These are phyloP conservation scores for Imleria badia DNA, from an alignment of 768 basidiomycete genomes.

Conservation along the genomic window DNA sequence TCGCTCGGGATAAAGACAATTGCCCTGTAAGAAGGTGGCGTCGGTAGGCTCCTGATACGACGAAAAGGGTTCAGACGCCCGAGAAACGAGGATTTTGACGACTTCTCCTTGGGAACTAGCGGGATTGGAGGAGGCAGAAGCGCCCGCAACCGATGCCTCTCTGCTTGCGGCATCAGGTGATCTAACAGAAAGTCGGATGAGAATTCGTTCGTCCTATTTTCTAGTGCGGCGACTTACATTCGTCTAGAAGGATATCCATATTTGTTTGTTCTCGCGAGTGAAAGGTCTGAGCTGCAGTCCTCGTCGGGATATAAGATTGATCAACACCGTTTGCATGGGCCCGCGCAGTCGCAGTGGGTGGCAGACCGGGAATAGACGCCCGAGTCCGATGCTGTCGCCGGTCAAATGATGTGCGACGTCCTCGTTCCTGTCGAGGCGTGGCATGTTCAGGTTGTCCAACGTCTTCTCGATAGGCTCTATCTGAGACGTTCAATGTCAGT, in stretches of 20 bases:
- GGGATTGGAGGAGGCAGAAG: background rate
- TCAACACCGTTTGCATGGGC: background rate
- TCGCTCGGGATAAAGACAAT: slow-evolving; percentile 2
- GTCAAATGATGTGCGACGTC: background rate
- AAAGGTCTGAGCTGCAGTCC: background rate
- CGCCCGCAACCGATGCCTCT: background rate
- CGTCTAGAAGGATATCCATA: background rate
- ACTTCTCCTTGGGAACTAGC: background rate
- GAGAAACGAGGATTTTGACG: slow-evolving; percentile 1
- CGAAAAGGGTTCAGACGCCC: slow-evolving; percentile 15
- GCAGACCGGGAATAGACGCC: background rate
- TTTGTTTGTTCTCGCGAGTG: background rate
- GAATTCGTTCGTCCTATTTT: background rate
- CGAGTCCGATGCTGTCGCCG: background rate
- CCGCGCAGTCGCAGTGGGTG: background rate
- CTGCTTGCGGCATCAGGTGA: background rate
- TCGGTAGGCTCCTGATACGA: background rate
- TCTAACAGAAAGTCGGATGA: slow-evolving; percentile 6
- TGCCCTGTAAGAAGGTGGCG: background rate
- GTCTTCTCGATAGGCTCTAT: background rate
- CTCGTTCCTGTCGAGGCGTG: background rate
- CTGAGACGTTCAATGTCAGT: slow-evolving; percentile 6
- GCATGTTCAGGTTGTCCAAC: background rate
- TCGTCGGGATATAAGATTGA: background rate
- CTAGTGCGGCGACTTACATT: slow-evolving; percentile 2